These are phyloP conservation scores for Symbiodinium natans DNA, from an alignment of 73 alveolate genomes.

Conservation along the genomic window DNA sequence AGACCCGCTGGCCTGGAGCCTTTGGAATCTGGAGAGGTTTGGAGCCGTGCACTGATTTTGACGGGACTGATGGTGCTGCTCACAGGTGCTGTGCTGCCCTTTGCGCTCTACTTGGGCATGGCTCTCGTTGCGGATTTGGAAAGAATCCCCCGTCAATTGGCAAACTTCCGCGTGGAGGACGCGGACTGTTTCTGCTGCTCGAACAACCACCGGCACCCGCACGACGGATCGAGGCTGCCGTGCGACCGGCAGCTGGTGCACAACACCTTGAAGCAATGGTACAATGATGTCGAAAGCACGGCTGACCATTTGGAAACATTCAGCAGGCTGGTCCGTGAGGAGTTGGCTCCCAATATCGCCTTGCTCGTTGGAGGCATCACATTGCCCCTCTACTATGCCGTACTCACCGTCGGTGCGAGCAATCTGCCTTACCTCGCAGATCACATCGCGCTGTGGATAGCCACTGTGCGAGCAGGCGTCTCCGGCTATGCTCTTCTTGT, in stretches of 20 bases:
- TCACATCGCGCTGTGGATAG: neutral
- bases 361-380: neutral
- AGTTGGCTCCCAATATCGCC: neutral
- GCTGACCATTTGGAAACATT: neutral
- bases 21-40: neutral
- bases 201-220: neutral
- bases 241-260: conserved; percentile 18
- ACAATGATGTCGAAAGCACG: neutral
- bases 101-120: neutral
- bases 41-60: neutral
- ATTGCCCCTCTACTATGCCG: neutral
- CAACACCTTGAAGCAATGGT: conserved; percentile 26
- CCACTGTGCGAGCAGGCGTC: neutral
- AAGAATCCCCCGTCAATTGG: neutral
- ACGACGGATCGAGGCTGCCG: neutral
- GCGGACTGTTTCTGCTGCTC: conserved; percentile 35
- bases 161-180: neutral
- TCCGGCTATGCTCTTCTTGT: conserved; percentile 2
- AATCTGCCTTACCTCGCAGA: neutral
- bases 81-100: neutral
- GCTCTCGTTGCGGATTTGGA: neutral
- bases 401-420: neutral
- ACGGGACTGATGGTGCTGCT: neutral
- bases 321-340: neutral
- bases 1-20: neutral